Evolutionary conservation across 2,329 filamentous ascomycete genomes (phyloP).

Genomic region (Talaromyces sp.): DNA sequence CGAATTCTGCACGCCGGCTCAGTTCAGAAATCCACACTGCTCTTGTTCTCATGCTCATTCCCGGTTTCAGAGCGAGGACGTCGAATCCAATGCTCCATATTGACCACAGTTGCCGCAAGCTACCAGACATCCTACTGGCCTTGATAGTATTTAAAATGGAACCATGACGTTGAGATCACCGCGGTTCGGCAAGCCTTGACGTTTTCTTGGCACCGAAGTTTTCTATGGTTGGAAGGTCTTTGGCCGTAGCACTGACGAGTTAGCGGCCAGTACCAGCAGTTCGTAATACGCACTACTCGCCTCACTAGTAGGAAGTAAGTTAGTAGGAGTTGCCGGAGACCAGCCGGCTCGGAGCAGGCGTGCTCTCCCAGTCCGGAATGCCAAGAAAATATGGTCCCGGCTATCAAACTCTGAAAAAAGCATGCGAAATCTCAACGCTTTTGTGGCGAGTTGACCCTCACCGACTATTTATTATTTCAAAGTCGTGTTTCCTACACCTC

Average conservation of each 20-base stretch:
- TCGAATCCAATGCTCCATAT: neutral
- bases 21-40: neutral
- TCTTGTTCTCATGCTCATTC: neutral
- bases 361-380: neutral
- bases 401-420: conserved; percentile 1
- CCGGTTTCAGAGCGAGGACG: neutral
- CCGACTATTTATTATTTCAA: conserved; percentile 1
- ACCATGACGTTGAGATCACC: neutral
- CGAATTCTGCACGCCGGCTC: neutral
- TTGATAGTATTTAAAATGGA: neutral
- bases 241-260: no score
- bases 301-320: no score
- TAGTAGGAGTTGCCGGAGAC: no score
- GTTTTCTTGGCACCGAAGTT: neutral
- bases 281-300: no score
- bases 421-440: conserved; percentile 1
- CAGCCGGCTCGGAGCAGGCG: neutral
- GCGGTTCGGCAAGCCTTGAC: neutral
- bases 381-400: neutral
- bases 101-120: neutral
- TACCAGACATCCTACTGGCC: no score
- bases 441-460: neutral
- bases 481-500: no score
- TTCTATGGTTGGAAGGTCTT: neutral
- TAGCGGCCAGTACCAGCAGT: no score